Evolutionary conservation across 73 alveolate species (phyloP).

Genomic region (Paraurostyla sp.): DNA sequence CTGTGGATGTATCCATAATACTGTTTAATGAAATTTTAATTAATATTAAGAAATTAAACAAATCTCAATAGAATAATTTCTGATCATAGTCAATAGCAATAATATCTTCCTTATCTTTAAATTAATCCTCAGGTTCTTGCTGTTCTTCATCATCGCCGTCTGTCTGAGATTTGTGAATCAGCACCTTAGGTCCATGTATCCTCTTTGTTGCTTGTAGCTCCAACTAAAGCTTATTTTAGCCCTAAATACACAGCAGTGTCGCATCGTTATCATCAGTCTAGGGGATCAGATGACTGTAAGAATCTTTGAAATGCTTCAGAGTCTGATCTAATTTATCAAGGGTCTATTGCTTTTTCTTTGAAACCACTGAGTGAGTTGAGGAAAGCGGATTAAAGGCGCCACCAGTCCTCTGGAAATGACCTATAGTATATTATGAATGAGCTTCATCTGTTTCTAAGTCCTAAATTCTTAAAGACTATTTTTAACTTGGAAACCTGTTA

Average conservation of each 20-base stretch:
- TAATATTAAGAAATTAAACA: no score
- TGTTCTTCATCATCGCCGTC: neutral
- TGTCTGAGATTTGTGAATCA: neutral
- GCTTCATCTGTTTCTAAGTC: neutral
- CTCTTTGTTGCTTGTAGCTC: neutral
- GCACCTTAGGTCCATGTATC: neutral
- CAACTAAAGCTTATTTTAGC: neutral
- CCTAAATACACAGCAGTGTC: neutral
- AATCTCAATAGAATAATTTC: conserved; percentile 18
- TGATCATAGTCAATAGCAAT: conserved; percentile 35
- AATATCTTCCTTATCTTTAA: conserved; percentile 16
- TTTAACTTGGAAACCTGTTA: neutral
- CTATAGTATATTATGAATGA: no score
- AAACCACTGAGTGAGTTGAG: no score
- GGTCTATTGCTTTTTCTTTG: neutral
- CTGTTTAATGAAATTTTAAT: no score
- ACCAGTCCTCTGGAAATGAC: no score
- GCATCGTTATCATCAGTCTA: neutral
- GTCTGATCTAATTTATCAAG: neutral
- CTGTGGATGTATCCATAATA: no score
- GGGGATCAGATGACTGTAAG: neutral
- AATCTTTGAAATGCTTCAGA: neutral
- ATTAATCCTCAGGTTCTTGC: neutral
- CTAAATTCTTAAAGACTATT: neutral
- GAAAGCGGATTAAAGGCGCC: no score